Percentiles rank a stretch among this genome's conserved stretches.
These are phyloP conservation scores for Daldinia grandis DNA, from an alignment of 495 filamentous ascomycete species.

Conservation along the genomic window DNA sequence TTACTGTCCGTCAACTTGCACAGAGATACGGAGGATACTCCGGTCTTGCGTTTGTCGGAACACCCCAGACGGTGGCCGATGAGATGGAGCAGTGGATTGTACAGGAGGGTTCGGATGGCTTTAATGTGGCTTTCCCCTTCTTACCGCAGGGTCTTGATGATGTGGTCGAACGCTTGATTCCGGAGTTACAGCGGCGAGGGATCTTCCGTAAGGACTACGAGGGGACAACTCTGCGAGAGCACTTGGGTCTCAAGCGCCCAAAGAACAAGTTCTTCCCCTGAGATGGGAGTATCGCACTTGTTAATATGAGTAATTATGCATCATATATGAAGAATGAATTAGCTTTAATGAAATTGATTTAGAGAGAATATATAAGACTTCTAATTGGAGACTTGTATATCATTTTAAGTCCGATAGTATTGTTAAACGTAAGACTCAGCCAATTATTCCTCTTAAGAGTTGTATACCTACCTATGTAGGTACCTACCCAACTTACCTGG, in stretches of 20 bases:
- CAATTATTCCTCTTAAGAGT: no score
- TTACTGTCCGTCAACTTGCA: slow-evolving; percentile 61
- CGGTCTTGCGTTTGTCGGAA: slow-evolving; percentile 62
- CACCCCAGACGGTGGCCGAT: slow-evolving; percentile 57
- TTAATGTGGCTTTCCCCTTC: slow-evolving; percentile 59
- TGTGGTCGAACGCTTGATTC: slow-evolving; percentile 57
- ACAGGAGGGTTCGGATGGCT: slow-evolving; percentile 57
- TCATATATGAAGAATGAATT: background rate
- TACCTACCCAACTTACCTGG: no score
- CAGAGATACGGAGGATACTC: slow-evolving; percentile 60
- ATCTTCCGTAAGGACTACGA: slow-evolving; percentile 60
- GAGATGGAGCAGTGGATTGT: slow-evolving; percentile 59
- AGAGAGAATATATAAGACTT: no score
- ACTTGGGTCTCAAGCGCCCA: slow-evolving; percentile 60
- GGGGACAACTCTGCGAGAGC: slow-evolving; percentile 56
- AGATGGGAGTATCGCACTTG: background rate
- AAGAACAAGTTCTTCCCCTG: slow-evolving; percentile 60
- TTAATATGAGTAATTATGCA: background rate
- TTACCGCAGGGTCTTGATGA: slow-evolving; percentile 62
- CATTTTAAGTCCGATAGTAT: no score
- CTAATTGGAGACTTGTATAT: no score
- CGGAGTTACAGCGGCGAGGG: slow-evolving; percentile 60
- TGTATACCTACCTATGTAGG: no score
- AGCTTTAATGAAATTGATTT: background rate
- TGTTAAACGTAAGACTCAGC: no score